Percentiles rank a stretch among this genome's conserved stretches.
phyloP scores from a whole-genome alignment of 441 rosid species.

The Raphanus hybrid region DNA sequence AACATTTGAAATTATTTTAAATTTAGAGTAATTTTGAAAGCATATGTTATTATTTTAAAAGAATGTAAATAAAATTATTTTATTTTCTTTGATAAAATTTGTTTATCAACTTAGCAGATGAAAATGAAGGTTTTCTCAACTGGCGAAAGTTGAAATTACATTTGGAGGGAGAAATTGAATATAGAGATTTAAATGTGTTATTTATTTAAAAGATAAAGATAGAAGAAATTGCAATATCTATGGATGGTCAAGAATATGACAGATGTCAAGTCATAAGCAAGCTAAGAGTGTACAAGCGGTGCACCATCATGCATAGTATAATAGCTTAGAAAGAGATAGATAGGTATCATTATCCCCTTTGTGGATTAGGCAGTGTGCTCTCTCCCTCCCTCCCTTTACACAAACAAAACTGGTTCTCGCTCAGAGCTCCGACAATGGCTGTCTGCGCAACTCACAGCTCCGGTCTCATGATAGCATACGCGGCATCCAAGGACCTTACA shows the following conservation, averaged over 20 bases:
- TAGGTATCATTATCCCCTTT: slow-evolving; percentile 30
- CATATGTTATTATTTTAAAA: too few relatives aligned
- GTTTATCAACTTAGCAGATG: too few relatives aligned
- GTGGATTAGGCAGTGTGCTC: slow-evolving; percentile 21
- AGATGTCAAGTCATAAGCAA: background rate
- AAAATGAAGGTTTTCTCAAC: too few relatives aligned
- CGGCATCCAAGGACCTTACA: slow-evolving; percentile 55
- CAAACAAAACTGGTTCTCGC: background rate
- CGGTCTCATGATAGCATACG: slow-evolving; percentile 58
- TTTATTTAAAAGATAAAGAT: background rate
- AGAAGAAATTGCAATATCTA: background rate
- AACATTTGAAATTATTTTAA: too few relatives aligned
- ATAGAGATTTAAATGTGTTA: too few relatives aligned
- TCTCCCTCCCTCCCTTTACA: background rate
- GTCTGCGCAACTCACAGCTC: slow-evolving; percentile 49
- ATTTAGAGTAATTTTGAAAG: too few relatives aligned
- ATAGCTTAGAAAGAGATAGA: slow-evolving; percentile 3
- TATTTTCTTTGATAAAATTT: too few relatives aligned
- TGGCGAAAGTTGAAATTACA: too few relatives aligned
- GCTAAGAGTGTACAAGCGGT: background rate
- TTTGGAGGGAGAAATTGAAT: too few relatives aligned
- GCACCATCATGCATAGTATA: slow-evolving; percentile 27
- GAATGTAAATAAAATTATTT: too few relatives aligned
- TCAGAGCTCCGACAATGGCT: slow-evolving; percentile 47
- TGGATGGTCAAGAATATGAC: slow-evolving; percentile 24